Conservation (phyloP, 306 rosid species). For the Inga oerstediana region DNA sequence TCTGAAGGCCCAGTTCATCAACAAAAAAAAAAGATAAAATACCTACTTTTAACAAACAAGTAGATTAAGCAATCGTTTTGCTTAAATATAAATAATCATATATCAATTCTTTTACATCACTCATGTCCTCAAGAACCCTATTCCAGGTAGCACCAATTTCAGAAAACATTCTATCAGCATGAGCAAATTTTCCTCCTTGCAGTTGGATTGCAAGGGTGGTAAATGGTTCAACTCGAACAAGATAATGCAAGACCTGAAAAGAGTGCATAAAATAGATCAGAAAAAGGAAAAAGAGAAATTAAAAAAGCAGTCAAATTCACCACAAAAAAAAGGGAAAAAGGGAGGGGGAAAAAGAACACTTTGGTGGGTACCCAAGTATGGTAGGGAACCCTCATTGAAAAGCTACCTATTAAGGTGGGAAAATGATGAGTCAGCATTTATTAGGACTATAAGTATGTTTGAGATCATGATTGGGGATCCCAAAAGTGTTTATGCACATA, state of each 20-base stretch:
- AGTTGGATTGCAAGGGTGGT: constrained; percentile 93
- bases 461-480: too few species aligned
- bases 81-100: constrained; percentile 30
- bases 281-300: constrained; percentile 19
- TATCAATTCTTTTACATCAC: constrained; percentile 98
- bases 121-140: constrained; percentile 96
- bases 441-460: neutral
- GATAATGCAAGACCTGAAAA: constrained; percentile 90
- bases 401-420: neutral
- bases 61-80: constrained; percentile 21
- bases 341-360: neutral
- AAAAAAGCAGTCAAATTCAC: constrained; percentile 16
- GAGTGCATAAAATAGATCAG: constrained; percentile 36
- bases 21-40: neutral
- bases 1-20: neutral
- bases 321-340: neutral
- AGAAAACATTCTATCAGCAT: constrained; percentile 97
- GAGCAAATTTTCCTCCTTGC: constrained; percentile 99
- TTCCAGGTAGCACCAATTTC: constrained; percentile 92
- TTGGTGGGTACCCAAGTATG: neutral
- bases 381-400: neutral
- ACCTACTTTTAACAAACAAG: neutral
- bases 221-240: constrained; percentile 95
- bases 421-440: neutral
- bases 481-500: too few species aligned